Conservation (phyloP, 257 asterid genomes). For the Nicotiana noctiflora region DNA sequence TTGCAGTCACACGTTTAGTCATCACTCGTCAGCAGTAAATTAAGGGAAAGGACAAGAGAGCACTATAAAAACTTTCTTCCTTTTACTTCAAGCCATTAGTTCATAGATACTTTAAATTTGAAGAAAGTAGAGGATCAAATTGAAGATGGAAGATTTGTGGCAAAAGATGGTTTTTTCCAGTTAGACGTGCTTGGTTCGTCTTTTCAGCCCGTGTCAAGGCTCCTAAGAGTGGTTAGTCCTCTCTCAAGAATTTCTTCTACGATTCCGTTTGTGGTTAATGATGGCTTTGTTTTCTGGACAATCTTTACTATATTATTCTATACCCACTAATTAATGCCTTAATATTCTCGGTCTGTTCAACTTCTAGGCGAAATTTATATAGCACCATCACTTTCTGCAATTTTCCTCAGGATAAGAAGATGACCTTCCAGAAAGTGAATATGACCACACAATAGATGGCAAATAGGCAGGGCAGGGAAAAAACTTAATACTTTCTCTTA, state of each 20-base stretch:
- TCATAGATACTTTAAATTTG: slow-evolving; percentile 10
- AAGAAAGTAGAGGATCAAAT: slow-evolving; percentile 33
- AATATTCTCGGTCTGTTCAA: not conserved
- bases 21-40: not conserved
- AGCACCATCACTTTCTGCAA: not conserved
- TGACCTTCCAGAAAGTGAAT: too few species aligned
- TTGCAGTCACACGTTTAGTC: not conserved
- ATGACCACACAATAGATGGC: too few species aligned
- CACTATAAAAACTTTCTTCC: not conserved
- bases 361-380: not conserved
- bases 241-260: not conserved
- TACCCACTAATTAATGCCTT: not conserved
- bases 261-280: not conserved
- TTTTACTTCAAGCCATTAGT: not conserved
- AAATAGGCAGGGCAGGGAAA: too few species aligned
- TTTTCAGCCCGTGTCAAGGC: slow-evolving; percentile 57
- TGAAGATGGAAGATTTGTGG: slow-evolving; percentile 54
- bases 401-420: too few species aligned
- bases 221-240: slow-evolving; percentile 49
- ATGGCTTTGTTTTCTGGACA: not conserved
- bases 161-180: slow-evolving; percentile 66
- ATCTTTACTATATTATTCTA: not conserved
- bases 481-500: too few species aligned
- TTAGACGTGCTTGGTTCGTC: slow-evolving; percentile 56
- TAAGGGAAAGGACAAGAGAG: too few species aligned